These are phyloP conservation scores for Samsoniella hepiali DNA, from an alignment of 2,329 filamentous ascomycete species.

Conservation along the genomic window DNA sequence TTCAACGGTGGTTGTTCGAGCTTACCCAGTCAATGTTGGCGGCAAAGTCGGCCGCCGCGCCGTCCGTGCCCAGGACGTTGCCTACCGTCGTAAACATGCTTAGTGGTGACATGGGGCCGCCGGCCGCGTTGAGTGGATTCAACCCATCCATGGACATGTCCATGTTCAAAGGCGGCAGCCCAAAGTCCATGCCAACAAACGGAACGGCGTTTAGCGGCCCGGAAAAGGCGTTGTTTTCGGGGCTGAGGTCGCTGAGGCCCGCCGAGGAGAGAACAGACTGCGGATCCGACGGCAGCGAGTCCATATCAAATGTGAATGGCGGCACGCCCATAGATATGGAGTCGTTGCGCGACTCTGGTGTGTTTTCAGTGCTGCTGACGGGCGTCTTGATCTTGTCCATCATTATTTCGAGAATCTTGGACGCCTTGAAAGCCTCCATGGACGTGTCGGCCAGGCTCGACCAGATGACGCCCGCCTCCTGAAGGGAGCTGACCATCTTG, in stretches of 20 bases:
- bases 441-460: slow-evolving; percentile 70
- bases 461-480: slow-evolving; percentile 76
- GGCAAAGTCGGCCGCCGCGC: slow-evolving; percentile 40
- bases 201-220: slow-evolving; percentile 37
- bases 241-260: slow-evolving; percentile 27
- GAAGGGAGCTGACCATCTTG: slow-evolving; percentile 74
- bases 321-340: slow-evolving; percentile 22
- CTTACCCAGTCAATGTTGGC: slow-evolving; percentile 59
- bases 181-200: slow-evolving; percentile 46
- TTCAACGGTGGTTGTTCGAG: not conserved
- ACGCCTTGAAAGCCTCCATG: slow-evolving; percentile 88
- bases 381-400: slow-evolving; percentile 64
- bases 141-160: slow-evolving; percentile 33
- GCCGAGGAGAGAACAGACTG: slow-evolving; percentile 27
- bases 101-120: slow-evolving; percentile 42
- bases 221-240: slow-evolving; percentile 26
- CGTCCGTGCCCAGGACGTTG: slow-evolving; percentile 22
- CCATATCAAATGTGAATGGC: slow-evolving; percentile 41
- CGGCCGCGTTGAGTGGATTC: slow-evolving; percentile 21
- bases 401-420: slow-evolving; percentile 77
- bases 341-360: slow-evolving; percentile 19
- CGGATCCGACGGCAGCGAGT: slow-evolving; percentile 25
- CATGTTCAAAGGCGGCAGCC: slow-evolving; percentile 31
- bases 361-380: slow-evolving; percentile 17
- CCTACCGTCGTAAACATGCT: slow-evolving; percentile 51